Base-by-base conservation (phyloP, 2,329 filamentous ascomycete species). In the Fusarium nurragi region DNA sequence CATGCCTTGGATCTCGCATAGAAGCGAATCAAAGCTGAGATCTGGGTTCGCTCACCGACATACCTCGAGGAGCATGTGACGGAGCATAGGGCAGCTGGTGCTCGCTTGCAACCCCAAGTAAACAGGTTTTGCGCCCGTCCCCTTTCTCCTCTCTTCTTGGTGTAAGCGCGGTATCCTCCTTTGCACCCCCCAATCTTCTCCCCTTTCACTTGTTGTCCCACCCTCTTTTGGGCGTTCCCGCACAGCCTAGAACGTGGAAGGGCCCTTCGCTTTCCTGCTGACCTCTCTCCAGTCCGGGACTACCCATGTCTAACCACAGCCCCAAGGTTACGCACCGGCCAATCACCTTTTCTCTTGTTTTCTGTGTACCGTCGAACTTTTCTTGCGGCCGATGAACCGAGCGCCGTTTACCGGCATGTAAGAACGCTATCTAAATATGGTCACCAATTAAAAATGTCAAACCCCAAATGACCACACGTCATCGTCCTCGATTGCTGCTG, bases 351-450 rank as follows among this genome's bases (percentile, higher is more conserved):
- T 14, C 12, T 21, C n/a, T 26, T 3, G 32, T 16, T n/a, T n/a
- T 21, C 21, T 28, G 5, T 14, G 5, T 23, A 16, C 39, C 46
- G 30, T 45, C 56, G 46, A 47, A 43, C 36, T 60, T 52, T 56
- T 48, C 26, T n/a, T 2, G 7, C 19, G 34, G 57, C 57, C 57
- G 57, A 14, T 60, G 47, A 60, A 4, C 57, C 57, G 57, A 26
- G 36, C 54, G 47, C 57, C 57, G 47, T 37, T 46, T 54, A 47
- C 40, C 56, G 54, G 44, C 36, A 25, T 37, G n/a, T 26, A 22
- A 30, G 12, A 45, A 53, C 13, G 11, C 38, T 21, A 58, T 49
- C 34, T 49, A 57, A 48, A 23, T 21, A 26, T 38, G 28, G n/a
- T 12, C 16, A 22, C 26, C 54, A 57, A 53, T 53, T 30, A 37